phyloP scores from a whole-genome alignment of 495 filamentous ascomycete species.

The Lasiosphaeria miniovina region DNA sequence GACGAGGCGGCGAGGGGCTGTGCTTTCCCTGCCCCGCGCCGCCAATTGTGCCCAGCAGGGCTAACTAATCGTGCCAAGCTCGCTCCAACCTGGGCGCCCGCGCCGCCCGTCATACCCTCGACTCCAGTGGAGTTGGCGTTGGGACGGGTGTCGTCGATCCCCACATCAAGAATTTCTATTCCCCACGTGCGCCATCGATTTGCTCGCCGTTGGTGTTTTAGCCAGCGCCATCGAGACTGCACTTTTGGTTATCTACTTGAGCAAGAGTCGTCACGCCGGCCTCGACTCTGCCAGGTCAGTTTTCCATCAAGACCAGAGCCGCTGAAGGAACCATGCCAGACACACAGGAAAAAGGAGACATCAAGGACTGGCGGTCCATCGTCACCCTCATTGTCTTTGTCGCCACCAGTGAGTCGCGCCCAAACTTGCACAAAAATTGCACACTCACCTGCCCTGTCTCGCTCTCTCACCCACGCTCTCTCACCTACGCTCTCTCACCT shows the following conservation, averaged over 20 bases:
- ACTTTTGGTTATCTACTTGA: background rate
- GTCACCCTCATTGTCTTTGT: conserved; percentile 62
- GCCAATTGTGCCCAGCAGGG: too few relatives aligned
- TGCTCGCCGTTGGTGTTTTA: background rate
- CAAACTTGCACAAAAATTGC: background rate
- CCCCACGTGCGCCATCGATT: background rate
- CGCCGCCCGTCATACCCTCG: too few relatives aligned
- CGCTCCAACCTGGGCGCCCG: too few relatives aligned
- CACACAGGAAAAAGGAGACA: conserved; percentile 45
- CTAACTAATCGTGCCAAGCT: too few relatives aligned
- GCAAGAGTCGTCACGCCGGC: background rate
- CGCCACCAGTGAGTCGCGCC: conserved; percentile 54
- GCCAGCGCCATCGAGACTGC: background rate
- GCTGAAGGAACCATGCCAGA: background rate
- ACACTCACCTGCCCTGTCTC: background rate
- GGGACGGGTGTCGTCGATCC: too few relatives aligned
- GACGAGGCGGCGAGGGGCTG: too few relatives aligned
- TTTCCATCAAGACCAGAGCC: background rate
- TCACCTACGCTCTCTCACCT: conserved; percentile 5
- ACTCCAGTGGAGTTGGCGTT: too few relatives aligned
- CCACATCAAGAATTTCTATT: background rate
- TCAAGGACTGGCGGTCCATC: conserved; percentile 60
- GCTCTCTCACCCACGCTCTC: background rate
- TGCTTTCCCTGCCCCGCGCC: too few relatives aligned
- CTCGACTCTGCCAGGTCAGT: background rate